phyloP scores from a whole-genome alignment of 2,329 filamentous ascomycete species.

The Periconia digitata region DNA sequence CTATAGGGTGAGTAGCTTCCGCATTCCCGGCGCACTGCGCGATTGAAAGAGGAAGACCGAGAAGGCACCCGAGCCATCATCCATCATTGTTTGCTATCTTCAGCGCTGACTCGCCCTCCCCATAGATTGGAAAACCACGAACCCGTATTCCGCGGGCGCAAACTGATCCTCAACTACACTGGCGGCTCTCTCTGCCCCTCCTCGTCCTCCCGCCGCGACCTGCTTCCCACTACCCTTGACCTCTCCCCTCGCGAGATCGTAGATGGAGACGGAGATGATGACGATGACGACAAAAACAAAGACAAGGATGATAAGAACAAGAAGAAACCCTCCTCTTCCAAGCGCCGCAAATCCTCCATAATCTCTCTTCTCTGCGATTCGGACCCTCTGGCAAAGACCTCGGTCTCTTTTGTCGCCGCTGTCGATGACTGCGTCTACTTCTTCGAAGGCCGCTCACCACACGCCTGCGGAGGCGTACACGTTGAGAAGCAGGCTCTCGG shows the following conservation, averaged over 20 bases:
- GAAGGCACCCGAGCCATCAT: background rate
- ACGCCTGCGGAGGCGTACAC: slow-evolving; percentile 76
- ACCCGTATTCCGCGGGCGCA: slow-evolving; percentile 65
- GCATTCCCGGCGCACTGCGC: background rate
- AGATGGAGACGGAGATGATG: slow-evolving; percentile 38
- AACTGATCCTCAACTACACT: slow-evolving; percentile 57
- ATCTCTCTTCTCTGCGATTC: slow-evolving; percentile 93
- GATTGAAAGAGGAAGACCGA: background rate
- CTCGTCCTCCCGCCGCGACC: slow-evolving; percentile 25
- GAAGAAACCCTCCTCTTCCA: slow-evolving; percentile 48
- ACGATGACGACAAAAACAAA: slow-evolving; percentile 35
- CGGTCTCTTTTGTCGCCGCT: slow-evolving; percentile 82
- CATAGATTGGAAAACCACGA: slow-evolving; percentile 57
- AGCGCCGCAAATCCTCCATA: slow-evolving; percentile 77
- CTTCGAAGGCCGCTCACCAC: slow-evolving; percentile 85
- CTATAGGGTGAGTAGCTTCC: slow-evolving; percentile 67
- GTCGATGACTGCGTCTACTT: slow-evolving; percentile 93
- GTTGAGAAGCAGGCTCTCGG: slow-evolving; percentile 60
- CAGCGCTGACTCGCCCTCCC: slow-evolving; percentile 15
- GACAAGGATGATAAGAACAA: slow-evolving; percentile 41
- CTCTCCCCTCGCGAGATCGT: slow-evolving; percentile 41
- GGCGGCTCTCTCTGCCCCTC: slow-evolving; percentile 52
- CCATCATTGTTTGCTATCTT: too few species aligned
- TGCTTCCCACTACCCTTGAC: slow-evolving; percentile 5
- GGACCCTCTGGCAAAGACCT: slow-evolving; percentile 70